A percentile compares a stretch with the other conserved stretches of the same genome.
Evolutionary conservation across 2,329 filamentous ascomycete species (phyloP).

Genomic region (Metarhizium brunneum): DNA sequence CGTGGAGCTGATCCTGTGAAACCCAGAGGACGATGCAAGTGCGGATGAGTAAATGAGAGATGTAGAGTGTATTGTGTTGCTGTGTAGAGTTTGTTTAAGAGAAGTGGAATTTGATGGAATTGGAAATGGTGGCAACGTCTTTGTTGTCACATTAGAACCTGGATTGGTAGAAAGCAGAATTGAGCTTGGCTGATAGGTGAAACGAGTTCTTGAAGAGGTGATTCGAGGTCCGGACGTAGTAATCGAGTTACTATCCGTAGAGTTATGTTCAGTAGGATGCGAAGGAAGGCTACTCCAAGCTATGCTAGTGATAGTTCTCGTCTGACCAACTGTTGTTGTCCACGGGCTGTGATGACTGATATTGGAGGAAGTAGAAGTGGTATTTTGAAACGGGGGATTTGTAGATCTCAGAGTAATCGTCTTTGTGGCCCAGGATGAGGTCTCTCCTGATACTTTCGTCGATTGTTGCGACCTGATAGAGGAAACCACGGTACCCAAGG

Average conservation of each 20-base stretch:
- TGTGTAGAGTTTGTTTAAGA: not conserved
- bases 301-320: not conserved
- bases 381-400: constrained; percentile 3
- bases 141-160: not conserved
- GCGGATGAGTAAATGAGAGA: not conserved
- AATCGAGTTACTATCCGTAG: not conserved
- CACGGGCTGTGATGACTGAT: constrained; percentile 1
- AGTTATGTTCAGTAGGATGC: not conserved
- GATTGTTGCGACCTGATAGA: not conserved
- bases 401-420: not conserved
- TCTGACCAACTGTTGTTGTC: not conserved
- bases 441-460: not conserved
- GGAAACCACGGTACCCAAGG: not conserved
- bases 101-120: constrained; percentile 1
- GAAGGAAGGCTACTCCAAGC: not conserved
- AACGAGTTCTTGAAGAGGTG: not conserved
- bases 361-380: not conserved
- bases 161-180: not conserved
- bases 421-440: not conserved
- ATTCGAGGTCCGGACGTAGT: not conserved
- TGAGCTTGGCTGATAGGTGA: constrained; percentile 3
- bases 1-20: not conserved
- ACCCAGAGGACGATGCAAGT: not conserved
- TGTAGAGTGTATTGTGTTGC: not conserved
- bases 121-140: not conserved